Base-by-base conservation (phyloP, 129 eudicot species). In the Rutidosis leptorrhynchoides region DNA sequence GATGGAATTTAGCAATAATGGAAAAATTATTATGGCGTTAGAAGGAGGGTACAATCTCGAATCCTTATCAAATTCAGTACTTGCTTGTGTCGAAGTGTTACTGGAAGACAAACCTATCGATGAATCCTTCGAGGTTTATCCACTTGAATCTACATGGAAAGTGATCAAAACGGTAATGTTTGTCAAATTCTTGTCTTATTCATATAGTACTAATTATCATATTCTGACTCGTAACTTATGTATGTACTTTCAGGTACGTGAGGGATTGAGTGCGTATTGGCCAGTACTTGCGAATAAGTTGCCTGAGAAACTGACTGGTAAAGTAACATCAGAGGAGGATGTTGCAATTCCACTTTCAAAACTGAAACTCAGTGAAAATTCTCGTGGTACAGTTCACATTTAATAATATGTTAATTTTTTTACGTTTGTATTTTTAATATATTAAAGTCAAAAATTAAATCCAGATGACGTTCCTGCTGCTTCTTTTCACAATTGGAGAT, bases 41-140 rank as follows among this genome's bases (percentile, higher is more conserved):
- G 97, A 90, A 79, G 97, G 97, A 51, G 97, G 97, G 40, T 90
- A 90, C 65, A 87, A 90, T 82, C 87, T 84, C 57, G 69, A 72
- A 14, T 87, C 97, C 20, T 52, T 90, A 70, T 87, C 93, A 69
- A 78, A 81, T 72, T 90, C 97, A 58, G 97, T 58, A 22, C 79
- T 73, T 43, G 89, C 95, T 46, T 90, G 97, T 84, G 90, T 87
- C 32, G 75, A 90, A 73, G 89, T 87, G 12, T 74, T 90, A 63
- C 74, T 87, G 40, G 85, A 79, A 16, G 85, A 76, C 24, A 80
- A 81, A 61, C 82, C 81, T 11, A 51, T 80, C 66, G 22, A 9
- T 73, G 85, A 65, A 58, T 59, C 85, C 33, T 57, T 69, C 3
- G 80, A 78, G 71, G 90, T 63, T 59, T 79, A 80, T 82, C 95